Conservation (phyloP, 305 asterid species). For the Lippia alba region DNA sequence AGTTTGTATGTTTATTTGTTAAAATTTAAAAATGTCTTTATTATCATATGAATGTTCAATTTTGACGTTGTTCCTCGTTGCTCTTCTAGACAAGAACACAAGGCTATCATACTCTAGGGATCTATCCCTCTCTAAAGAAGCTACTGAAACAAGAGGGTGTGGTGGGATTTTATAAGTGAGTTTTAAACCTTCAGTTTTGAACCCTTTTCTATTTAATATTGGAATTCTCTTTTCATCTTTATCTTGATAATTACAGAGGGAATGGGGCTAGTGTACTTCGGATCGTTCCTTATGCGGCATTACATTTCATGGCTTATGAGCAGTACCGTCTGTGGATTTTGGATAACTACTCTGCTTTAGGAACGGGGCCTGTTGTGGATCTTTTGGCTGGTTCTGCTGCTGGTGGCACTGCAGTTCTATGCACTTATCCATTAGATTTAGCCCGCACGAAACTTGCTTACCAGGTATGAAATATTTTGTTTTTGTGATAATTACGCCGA, state of each 20-base stretch:
- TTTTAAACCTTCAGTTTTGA: slow-evolving; percentile 20
- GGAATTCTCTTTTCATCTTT: too few relatives aligned
- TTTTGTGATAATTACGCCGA: too few relatives aligned
- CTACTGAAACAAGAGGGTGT: slow-evolving; percentile 84
- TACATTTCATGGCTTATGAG: slow-evolving; percentile 96
- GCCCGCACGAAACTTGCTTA: slow-evolving; percentile 98
- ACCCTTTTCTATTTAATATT: background rate
- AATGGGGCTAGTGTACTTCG: slow-evolving; percentile 98
- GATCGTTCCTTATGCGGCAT: slow-evolving; percentile 93
- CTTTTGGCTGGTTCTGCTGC: slow-evolving; percentile 97
- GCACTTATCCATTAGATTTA: slow-evolving; percentile 96
- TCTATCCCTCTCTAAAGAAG: slow-evolving; percentile 83
- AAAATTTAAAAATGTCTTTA: background rate
- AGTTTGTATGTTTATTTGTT: background rate
- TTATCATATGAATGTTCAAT: background rate
- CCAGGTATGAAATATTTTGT: slow-evolving; percentile 60
- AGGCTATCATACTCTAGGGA: slow-evolving; percentile 83
- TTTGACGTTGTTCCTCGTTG: slow-evolving; percentile 25
- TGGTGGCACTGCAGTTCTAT: slow-evolving; percentile 97
- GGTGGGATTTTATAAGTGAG: slow-evolving; percentile 87
- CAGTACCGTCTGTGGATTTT: slow-evolving; percentile 80
- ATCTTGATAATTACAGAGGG: slow-evolving; percentile 58
- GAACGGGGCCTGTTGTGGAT: slow-evolving; percentile 93
- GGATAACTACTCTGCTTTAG: slow-evolving; percentile 72
- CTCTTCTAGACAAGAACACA: slow-evolving; percentile 78